A percentile compares a stretch with the other conserved stretches of the same genome.
Evolutionary conservation across 1,139 yeast species (phyloP).

Genomic region (Hansenula lynferdii): DNA sequence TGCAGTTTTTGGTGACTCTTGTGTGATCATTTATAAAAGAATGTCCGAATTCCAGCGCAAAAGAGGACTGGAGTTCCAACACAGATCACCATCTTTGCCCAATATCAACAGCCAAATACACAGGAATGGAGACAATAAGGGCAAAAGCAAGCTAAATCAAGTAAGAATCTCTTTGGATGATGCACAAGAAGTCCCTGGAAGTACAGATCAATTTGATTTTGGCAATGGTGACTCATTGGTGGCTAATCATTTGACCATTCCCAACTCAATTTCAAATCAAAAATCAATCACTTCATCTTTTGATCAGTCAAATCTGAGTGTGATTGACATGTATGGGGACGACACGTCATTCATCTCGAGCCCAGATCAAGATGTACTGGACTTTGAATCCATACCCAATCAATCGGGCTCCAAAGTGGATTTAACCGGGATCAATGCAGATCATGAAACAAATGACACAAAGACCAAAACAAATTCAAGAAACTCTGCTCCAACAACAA

Average conservation of each 20-base stretch:
- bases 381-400: too few species aligned
- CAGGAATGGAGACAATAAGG: background rate
- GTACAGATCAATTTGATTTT: too few species aligned
- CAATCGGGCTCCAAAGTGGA: too few species aligned
- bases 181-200: too few species aligned
- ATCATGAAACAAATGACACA: background rate
- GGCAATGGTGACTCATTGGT: too few species aligned
- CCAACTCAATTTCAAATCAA: conserved; percentile 6
- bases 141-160: background rate
- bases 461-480: background rate
- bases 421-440: too few species aligned
- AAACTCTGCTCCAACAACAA: too few species aligned
- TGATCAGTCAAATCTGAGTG: conserved; percentile 16
- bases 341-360: background rate
- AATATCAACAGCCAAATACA: conserved; percentile 1
- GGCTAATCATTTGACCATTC: background rate
- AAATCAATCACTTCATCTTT: conserved; percentile 2
- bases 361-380: background rate
- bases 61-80: background rate
- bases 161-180: too few species aligned
- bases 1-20: too few species aligned
- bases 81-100: conserved; percentile 1
- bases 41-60: background rate
- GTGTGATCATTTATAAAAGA: too few species aligned
- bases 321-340: conserved; percentile 23